Evolutionary conservation across 768 basidiomycete species (phyloP).

Genomic region (Hypholoma fasciculare): DNA sequence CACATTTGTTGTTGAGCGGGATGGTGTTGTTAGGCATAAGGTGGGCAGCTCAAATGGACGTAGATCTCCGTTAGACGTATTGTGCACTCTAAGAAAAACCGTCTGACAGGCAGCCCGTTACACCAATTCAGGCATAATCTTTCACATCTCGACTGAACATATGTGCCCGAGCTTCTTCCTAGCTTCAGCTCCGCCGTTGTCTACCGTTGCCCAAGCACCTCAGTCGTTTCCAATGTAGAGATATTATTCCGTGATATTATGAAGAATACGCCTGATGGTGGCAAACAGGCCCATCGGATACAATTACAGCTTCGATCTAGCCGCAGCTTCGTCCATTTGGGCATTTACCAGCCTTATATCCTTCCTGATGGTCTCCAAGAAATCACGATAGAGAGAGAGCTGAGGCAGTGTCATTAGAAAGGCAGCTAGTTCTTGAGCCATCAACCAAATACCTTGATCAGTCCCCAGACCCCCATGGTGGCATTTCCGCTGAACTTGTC

Average conservation of each 20-base stretch:
- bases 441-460: slow-evolving; percentile 57
- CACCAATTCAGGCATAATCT: too few relatives aligned
- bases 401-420: slow-evolving; percentile 6
- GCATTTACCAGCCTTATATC: slow-evolving; percentile 36
- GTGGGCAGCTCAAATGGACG: too few relatives aligned
- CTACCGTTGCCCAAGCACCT: too few relatives aligned
- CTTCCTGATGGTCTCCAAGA: slow-evolving; percentile 42
- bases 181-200: too few relatives aligned
- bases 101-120: too few relatives aligned
- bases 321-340: slow-evolving; percentile 48
- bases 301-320: slow-evolving; percentile 44
- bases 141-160: too few relatives aligned
- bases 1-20: neutral
- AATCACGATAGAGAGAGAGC: slow-evolving; percentile 56
- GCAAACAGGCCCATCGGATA: neutral
- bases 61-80: too few relatives aligned
- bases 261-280: neutral
- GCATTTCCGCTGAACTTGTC: slow-evolving; percentile 51
- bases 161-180: too few relatives aligned
- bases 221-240: neutral
- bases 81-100: too few relatives aligned
- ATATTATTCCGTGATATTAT: neutral
- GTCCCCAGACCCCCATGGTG: slow-evolving; percentile 64
- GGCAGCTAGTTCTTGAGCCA: neutral
- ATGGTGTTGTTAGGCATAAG: too few relatives aligned